Evolutionary conservation across 805 yeast species (phyloP), one percentile per base, ranked within the genome.

Genomic region (Maudiozyma saulgeensis): DNA sequence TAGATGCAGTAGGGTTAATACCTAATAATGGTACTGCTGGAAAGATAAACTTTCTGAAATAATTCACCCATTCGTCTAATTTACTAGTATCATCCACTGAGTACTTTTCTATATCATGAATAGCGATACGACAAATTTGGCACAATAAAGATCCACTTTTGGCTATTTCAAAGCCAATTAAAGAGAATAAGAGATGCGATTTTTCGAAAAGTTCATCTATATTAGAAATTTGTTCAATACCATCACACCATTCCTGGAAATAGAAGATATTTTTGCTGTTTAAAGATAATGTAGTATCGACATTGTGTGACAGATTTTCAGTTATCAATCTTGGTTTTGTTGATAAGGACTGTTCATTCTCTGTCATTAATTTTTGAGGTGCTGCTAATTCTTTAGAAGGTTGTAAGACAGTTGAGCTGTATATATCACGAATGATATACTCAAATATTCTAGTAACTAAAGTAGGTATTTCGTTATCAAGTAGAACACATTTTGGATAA

Each of bases 81-180:
- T 54, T 49, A 2, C 48, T 47, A 23, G 58, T 58, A 3, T 32
- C 31, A 7, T 55, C 53, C 8, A 50, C 49, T 6, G 49, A n/a
- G 1, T 45, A 47, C 16, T 38, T 40, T 8, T 53, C 43, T 38
- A 79, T 61, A 47, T 74, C 76, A 25, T 60, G 49, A 3, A 64
- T 53, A 12, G 78, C 81, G n/a, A 87, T 75, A 40, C 86, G 78
- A 49, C 87, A 76, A 0, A 90, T 47, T 54, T 81, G 79, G 7
- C 78, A 67, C 13, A 85, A 66, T 2, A 87, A 63, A 2, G 61
- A 56, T 1, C 80, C 59, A 57, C 74, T 70, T 25, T 70, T 57
- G 1, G 84, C 74, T 11, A 87, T 53, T 42, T 71, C 74, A 0
- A 81, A 75, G 3, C 87, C 89, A 37, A 76, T 61, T 49, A 81